Base-by-base conservation (phyloP, 306 rosid genomes). In the Chamaecrista fasciculata region DNA sequence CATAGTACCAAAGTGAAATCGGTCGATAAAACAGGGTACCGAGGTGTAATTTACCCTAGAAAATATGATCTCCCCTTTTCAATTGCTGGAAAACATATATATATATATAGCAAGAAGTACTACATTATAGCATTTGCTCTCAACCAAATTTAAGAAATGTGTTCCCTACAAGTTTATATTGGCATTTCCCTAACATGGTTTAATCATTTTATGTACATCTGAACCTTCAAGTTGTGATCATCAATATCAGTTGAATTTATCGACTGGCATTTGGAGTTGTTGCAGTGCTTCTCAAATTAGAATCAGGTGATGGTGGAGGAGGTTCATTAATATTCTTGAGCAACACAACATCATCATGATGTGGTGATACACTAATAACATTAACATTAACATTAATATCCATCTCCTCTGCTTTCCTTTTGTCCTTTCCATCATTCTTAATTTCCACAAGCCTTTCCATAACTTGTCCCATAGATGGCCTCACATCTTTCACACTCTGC, bases 401-500 rank as follows among this genome's bases (percentile, higher is more conserved):
- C 34, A 71, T 33, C 46, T 81, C 96, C 71, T 80, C 80, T 52
- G 80, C 78, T 46, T 65, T 76, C 11, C 55, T 65, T 24, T 72
- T 70, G 12, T 15, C n/a, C 15, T 26, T 48, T 11, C 75, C 86
- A 57, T 66, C 62, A 52, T 66, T 76, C n/a, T 83, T 79, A 77
- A 79, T 86, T 42, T 77, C 79, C 65, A 29, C 75, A 1, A 91
- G 75, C 33, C 76, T 77, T 5, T 82, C 81, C 66, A 82, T 50
- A 66, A 90, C 95, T 51, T 81, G 77, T 1, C 1, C 52, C 98
- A 90, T 88, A 1, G 80, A 69, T 9, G 98, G 98, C 34, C 98
- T 85, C 64, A 67, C 47, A 9, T 90, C 96, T 49, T 85, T 86
- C 57, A 71, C 74, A 59, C 66, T 46, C 63, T 94, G 98, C 78